phyloP scores from a whole-genome alignment of 192 early-diverging fungal species.

The Dimargaris xerosporica region DNA sequence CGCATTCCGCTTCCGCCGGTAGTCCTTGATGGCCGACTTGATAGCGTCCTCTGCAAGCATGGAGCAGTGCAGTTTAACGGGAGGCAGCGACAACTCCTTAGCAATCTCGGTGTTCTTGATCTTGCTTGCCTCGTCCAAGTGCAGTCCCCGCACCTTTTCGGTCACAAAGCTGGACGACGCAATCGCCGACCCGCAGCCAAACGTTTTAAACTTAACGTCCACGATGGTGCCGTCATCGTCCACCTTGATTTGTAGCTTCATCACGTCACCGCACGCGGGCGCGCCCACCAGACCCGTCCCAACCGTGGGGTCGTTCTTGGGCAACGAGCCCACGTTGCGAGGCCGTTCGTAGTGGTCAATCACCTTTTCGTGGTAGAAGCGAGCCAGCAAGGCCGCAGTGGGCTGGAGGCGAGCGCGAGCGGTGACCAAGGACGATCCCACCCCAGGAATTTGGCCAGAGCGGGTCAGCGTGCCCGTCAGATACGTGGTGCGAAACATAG shows the following conservation, averaged over 20 bases:
- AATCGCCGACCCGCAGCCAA: slow-evolving; percentile 95
- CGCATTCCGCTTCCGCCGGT: slow-evolving; percentile 59
- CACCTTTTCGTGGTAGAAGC: slow-evolving; percentile 54
- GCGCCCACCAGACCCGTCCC: slow-evolving; percentile 93
- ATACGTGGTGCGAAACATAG: no score
- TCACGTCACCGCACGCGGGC: slow-evolving; percentile 78
- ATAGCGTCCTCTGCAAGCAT: slow-evolving; percentile 99
- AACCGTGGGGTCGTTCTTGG: slow-evolving; percentile 72
- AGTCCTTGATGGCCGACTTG: slow-evolving; percentile 96
- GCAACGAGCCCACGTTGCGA: slow-evolving; percentile 88
- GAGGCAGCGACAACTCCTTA: slow-evolving; percentile 84
- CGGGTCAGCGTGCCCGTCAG: no score
- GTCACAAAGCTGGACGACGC: slow-evolving; percentile 84
- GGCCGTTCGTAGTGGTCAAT: slow-evolving; percentile 97
- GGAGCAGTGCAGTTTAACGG: slow-evolving; percentile 96
- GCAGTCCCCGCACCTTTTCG: slow-evolving; percentile 90
- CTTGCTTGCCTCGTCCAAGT: slow-evolving; percentile 71
- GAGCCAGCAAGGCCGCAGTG: no score
- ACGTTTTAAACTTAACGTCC: slow-evolving; percentile 98
- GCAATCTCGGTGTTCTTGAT: slow-evolving; percentile 98
- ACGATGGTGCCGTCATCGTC: slow-evolving; percentile 87
- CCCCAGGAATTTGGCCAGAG: no score
- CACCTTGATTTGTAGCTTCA: slow-evolving; percentile 93
- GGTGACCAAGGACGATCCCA: no score
- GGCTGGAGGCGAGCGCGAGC: no score